Evolutionary conservation across 306 rosid genomes (phyloP), one percentile per base, ranked within the genome.

Genomic region (Vigna angularis): DNA sequence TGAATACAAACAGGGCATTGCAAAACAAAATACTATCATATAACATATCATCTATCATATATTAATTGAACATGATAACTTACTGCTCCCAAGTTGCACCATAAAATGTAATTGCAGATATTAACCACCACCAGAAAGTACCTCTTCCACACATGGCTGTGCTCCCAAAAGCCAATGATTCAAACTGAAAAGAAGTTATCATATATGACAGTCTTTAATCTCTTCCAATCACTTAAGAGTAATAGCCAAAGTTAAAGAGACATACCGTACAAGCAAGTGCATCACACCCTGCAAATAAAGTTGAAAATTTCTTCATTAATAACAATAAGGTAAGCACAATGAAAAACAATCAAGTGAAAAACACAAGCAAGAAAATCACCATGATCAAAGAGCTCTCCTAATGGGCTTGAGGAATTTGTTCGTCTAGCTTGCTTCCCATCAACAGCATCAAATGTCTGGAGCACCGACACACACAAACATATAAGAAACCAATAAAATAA

Each of bases 401-500:
- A 72, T 65, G 99, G 99, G 79, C 99, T 96, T 1, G 98, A 91
- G 83, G 99, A 96, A 86, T 70, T 93, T 72, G 99, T 96, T 56
- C 98, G 89, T 68, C 99, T 83, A 56, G 99, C 98, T 96, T 96
- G 99, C 86, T 96, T 96, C 76, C 98, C 99, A 82, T 96, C 99
- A 84, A 93, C 98, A 71, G 97, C 98, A 83, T 96, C 99, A 88
- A 96, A 93, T 71, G 99, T 91, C 98, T 96, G 75, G 70, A 66
- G 3, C 5, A 2, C 3, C 4, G 11, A 8, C 0, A 8, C 12
- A 42, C 55, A 58, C 10, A 13, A 9, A 48, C 24, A 70, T 15
- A 34, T 4, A 70, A 58, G 68, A 57, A 64, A 53, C 64, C 44
- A 76, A 79, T 50, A 30, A 18, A 18, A 44, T 49, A 22, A 40